These are phyloP conservation scores for Gryganskiella cystojenkinii DNA, from an alignment of 192 early-diverging fungal species.

Conservation along the genomic window DNA sequence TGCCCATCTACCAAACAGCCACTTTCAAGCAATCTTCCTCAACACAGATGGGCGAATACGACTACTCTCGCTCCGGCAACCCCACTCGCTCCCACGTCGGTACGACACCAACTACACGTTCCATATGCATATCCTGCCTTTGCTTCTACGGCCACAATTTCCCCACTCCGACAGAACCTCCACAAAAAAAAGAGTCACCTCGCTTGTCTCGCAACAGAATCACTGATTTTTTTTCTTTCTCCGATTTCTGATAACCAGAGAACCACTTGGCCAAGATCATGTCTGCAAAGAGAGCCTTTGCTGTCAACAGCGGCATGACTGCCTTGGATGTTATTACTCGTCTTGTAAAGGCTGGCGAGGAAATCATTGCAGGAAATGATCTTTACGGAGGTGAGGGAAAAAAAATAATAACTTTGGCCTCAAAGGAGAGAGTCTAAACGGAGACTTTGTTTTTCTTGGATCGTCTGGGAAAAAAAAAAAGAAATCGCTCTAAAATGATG, in stretches of 20 bases:
- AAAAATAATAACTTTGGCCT: too few relatives aligned
- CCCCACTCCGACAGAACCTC: not conserved
- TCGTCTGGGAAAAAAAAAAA: not conserved
- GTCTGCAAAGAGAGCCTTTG: constrained; percentile 86
- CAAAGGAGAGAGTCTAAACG: not conserved
- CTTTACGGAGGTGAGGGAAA: constrained; percentile 85
- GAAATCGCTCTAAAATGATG: constrained; percentile 16
- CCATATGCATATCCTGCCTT: not conserved
- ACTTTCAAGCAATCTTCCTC: constrained; percentile 94
- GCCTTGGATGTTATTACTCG: constrained; percentile 93
- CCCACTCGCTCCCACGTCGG: constrained; percentile 95
- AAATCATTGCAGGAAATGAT: constrained; percentile 96
- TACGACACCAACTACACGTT: constrained; percentile 26
- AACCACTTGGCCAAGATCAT: constrained; percentile 95
- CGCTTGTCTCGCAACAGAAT: not conserved
- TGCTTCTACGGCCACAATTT: not conserved
- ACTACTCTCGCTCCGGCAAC: constrained; percentile 97
- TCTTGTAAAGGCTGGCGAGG: constrained; percentile 86
- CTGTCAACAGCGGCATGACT: constrained; percentile 92
- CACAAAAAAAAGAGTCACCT: not conserved
- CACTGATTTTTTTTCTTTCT: constrained; percentile 1
- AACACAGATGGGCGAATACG: constrained; percentile 88
- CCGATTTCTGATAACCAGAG: too few relatives aligned
- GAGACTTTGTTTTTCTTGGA: not conserved
- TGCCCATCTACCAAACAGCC: constrained; percentile 98